These are phyloP conservation scores for Beta corolliflora DNA, from an alignment of 179 eudicot genomes.

Conservation along the genomic window DNA sequence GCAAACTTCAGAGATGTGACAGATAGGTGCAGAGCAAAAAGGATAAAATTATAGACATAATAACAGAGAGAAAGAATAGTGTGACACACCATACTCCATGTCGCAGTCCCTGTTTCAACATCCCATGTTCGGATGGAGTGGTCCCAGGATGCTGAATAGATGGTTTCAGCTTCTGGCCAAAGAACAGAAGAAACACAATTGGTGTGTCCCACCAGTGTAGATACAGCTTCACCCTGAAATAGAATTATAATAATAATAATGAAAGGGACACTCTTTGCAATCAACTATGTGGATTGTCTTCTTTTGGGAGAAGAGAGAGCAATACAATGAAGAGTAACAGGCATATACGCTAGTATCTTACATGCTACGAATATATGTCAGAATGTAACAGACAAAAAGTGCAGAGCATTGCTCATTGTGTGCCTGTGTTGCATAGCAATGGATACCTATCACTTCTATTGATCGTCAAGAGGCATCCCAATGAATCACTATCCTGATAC, in stretches of 20 bases:
- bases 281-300: background rate
- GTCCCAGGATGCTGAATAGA: slow-evolving; percentile 99
- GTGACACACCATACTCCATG: slow-evolving; percentile 60
- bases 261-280: background rate
- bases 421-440: too few relatives aligned
- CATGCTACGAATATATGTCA: background rate
- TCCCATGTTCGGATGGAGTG: slow-evolving; percentile 92
- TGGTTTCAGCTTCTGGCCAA: slow-evolving; percentile 73
- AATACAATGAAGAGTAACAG: background rate
- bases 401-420: background rate
- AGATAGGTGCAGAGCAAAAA: background rate
- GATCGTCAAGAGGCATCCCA: background rate
- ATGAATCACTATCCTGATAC: background rate
- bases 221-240: slow-evolving; percentile 73
- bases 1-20: background rate
- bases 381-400: background rate
- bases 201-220: slow-evolving; percentile 85
- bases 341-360: background rate
- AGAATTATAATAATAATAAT: background rate
- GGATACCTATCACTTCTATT: background rate
- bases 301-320: background rate
- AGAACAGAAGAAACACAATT: slow-evolving; percentile 85
- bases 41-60: background rate
- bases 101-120: slow-evolving; percentile 77
- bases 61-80: background rate